Percentiles rank a stretch among this genome's conserved stretches.
Evolutionary conservation across 345 rosid genomes (phyloP).

Genomic region (Chamaenerion angustifolium): DNA sequence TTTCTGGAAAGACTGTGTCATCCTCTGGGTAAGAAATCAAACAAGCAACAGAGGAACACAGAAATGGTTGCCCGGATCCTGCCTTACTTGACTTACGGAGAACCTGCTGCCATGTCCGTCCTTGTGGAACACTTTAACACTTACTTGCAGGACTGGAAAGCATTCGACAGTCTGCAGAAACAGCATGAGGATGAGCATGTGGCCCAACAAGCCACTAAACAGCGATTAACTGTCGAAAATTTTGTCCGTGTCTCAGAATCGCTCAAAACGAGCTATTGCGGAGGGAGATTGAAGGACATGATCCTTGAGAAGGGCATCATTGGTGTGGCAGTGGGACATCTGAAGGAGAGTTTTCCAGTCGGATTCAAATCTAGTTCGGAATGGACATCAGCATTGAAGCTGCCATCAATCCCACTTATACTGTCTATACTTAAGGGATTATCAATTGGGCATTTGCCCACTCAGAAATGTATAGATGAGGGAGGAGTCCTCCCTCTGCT

Average conservation of each 20-base stretch:
- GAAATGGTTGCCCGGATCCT: conserved; percentile 99
- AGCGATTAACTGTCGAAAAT: conserved; percentile 73
- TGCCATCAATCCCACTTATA: conserved; percentile 81
- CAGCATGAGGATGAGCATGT: conserved; percentile 56
- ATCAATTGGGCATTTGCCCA: conserved; percentile 91
- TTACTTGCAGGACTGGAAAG: conserved; percentile 80
- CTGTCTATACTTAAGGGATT: conserved; percentile 87
- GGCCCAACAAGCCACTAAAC: conserved; percentile 55
- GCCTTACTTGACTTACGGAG: conserved; percentile 96
- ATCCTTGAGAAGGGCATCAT: conserved; percentile 78
- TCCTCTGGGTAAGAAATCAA: conserved; percentile 85
- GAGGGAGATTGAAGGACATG: conserved; percentile 90
- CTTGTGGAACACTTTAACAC: conserved; percentile 83
- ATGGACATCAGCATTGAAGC: conserved; percentile 65
- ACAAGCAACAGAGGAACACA: conserved; percentile 93
- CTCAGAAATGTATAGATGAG: conserved; percentile 75
- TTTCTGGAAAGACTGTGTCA: conserved; percentile 87
- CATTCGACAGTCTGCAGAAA: conserved; percentile 63
- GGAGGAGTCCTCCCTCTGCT: conserved; percentile 75
- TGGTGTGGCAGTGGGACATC: conserved; percentile 66
- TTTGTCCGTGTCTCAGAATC: conserved; percentile 95
- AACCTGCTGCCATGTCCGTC: conserved; percentile 97
- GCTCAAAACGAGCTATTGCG: conserved; percentile 92
- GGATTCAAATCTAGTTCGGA: conserved; percentile 60
- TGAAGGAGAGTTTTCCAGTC: conserved; percentile 62